A percentile compares a stretch with the other conserved stretches of the same genome.
Evolutionary conservation across 2,329 filamentous ascomycete genomes (phyloP).

Genomic region (Colletotrichum musae): DNA sequence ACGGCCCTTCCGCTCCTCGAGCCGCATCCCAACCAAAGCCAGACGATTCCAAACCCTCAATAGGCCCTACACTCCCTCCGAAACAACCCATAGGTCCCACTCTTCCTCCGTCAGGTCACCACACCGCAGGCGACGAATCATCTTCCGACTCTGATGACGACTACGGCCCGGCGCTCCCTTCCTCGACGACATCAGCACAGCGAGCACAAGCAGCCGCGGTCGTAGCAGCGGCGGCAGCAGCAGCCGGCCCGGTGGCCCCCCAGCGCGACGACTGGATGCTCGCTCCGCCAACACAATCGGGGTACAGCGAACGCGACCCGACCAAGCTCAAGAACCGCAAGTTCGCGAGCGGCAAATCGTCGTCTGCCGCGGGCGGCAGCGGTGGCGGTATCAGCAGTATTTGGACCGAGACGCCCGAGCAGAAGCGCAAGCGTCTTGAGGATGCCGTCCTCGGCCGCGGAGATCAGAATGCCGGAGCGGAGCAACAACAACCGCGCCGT

Average conservation of each 20-base stretch:
- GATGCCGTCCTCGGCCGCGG: conserved; percentile 86
- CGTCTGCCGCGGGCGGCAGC: conserved; percentile 47
- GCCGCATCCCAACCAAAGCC: conserved; percentile 41
- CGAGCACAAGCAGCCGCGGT: conserved; percentile 55
- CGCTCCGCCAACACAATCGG: conserved; percentile 72
- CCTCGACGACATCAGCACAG: conserved; percentile 49
- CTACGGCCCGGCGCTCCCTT: conserved; percentile 73
- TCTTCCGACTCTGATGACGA: conserved; percentile 64
- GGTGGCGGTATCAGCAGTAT: conserved; percentile 70
- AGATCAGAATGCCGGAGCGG: conserved; percentile 46
- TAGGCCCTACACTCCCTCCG: conserved; percentile 47
- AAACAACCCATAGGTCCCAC: conserved; percentile 58
- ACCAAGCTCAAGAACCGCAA: conserved; percentile 86
- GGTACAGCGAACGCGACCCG: conserved; percentile 79
- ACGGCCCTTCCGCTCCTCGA: conserved; percentile 44
- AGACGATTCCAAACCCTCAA: conserved; percentile 41
- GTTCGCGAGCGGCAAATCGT: conserved; percentile 76
- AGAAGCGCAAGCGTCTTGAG: conserved; percentile 85
- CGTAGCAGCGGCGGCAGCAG: conserved; percentile 46
- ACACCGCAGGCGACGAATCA: conserved; percentile 46
- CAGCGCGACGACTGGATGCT: conserved; percentile 91
- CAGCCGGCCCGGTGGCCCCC: conserved; percentile 58
- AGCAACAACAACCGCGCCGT: conserved; percentile 58
- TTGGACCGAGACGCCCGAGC: conserved; percentile 93
- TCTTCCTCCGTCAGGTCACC: conserved; percentile 58